Evolutionary conservation across 2,329 filamentous ascomycete genomes (phyloP).

Genomic region (Alternaria triticimaculans): DNA sequence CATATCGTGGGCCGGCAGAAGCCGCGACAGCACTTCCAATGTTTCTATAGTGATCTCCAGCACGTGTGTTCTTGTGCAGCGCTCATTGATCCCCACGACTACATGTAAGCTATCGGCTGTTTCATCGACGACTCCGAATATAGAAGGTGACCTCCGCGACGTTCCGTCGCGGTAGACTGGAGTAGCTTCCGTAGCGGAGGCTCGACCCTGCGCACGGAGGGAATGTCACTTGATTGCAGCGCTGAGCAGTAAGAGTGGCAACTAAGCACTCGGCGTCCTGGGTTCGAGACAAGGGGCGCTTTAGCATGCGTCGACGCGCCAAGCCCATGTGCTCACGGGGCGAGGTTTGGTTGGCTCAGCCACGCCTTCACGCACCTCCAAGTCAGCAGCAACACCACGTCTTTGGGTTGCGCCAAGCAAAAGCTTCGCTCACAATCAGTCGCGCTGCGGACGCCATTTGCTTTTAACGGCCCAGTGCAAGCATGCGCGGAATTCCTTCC

Average conservation of each 20-base stretch:
- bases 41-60: not conserved
- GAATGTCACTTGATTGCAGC: slow-evolving; percentile 5
- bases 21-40: not conserved
- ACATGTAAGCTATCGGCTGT: not conserved
- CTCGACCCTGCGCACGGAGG: slow-evolving; percentile 4
- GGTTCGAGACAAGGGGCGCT: slow-evolving; percentile 13
- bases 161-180: slow-evolving; percentile 1
- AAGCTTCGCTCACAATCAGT: slow-evolving; percentile 14
- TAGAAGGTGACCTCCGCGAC: slow-evolving; percentile 22
- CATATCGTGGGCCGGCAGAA: not conserved
- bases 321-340: slow-evolving; percentile 10
- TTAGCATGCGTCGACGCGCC: not conserved
- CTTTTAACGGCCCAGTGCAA: slow-evolving; percentile 23
- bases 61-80: slow-evolving; percentile 14
- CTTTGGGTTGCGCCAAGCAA: slow-evolving; percentile 17
- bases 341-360: slow-evolving; percentile 15
- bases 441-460: slow-evolving; percentile 13
- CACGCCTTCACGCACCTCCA: not conserved
- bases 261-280: slow-evolving; percentile 7
- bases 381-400: slow-evolving; percentile 11
- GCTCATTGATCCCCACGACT: slow-evolving; percentile 11
- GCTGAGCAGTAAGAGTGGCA: slow-evolving; percentile 7
- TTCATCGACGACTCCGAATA: not conserved
- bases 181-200: slow-evolving; percentile 10
- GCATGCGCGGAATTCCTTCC: slow-evolving; percentile 22